phyloP scores from a whole-genome alignment of 371 early-diverging fungal genomes.

The Nematocida ausubeli region DNA sequence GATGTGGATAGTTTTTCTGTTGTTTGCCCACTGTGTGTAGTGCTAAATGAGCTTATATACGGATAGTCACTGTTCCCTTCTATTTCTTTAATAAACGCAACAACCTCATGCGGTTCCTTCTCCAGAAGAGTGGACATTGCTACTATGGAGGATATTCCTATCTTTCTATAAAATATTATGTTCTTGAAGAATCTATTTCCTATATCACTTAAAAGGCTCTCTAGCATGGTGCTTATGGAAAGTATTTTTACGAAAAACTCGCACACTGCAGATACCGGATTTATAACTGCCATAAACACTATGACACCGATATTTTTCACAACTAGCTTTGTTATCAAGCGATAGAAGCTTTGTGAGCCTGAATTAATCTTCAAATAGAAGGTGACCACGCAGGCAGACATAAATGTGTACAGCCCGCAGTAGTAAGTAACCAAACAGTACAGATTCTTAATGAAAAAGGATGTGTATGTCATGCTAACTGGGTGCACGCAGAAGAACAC shows the following conservation, averaged over 20 bases:
- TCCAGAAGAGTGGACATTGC: constrained; percentile 11
- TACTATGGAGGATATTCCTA: constrained; percentile 22
- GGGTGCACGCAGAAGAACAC: neutral
- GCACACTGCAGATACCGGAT: neutral
- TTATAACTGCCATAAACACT: constrained; percentile 1
- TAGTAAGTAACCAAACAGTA: constrained; percentile 4
- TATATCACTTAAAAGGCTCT: neutral
- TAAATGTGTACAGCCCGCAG: neutral
- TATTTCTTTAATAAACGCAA: constrained; percentile 7
- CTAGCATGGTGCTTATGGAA: neutral
- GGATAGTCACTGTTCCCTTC: constrained; percentile 15
- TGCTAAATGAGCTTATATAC: constrained; percentile 9
- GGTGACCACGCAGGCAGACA: neutral
- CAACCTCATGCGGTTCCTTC: neutral
- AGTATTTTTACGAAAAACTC: neutral
- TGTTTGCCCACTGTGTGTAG: constrained; percentile 5
- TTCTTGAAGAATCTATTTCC: neutral
- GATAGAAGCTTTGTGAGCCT: neutral
- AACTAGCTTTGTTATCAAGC: neutral
- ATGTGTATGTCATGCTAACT: neutral
- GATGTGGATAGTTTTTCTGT: neutral
- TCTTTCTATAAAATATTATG: constrained; percentile 12
- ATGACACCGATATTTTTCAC: neutral
- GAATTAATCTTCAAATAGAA: constrained; percentile 10
- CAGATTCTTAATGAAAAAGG: neutral